A percentile compares a stretch with the other conserved stretches of the same genome.
These are phyloP conservation scores for Dendrocalamus sinicus DNA, from an alignment of 176 grass and related monocot genomes.

Conservation along the genomic window DNA sequence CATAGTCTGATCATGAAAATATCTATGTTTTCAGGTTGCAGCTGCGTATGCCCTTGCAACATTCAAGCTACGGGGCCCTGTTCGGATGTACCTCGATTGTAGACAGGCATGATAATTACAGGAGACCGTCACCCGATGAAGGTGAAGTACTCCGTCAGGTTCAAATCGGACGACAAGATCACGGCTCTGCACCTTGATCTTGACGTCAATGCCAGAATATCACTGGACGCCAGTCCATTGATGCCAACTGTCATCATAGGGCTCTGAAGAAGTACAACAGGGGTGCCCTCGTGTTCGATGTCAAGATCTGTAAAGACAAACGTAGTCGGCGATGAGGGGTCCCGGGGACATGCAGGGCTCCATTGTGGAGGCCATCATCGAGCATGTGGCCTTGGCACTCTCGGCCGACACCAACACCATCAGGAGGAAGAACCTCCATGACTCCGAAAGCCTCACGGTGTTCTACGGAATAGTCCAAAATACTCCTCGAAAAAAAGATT, in stretches of 20 bases:
- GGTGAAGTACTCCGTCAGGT: constrained; percentile 68
- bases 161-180: constrained; percentile 79
- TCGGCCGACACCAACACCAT: constrained; percentile 54
- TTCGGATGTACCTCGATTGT: constrained; percentile 78
- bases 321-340: constrained; percentile 60
- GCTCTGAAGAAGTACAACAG: constrained; percentile 85
- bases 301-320: constrained; percentile 83
- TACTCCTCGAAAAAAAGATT: too few relatives aligned
- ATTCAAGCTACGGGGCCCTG: constrained; percentile 63
- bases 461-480: constrained; percentile 32
- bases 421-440: constrained; percentile 79
- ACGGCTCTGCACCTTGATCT: constrained; percentile 67
- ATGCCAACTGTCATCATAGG: constrained; percentile 43
- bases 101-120: constrained; percentile 81
- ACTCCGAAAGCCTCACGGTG: constrained; percentile 54
- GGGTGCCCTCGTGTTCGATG: constrained; percentile 63
- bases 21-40: neutral
- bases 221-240: constrained; percentile 48
- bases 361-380: constrained; percentile 84
- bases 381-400: constrained; percentile 68
- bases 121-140: constrained; percentile 85
- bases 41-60: constrained; percentile 69
- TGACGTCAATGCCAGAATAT: constrained; percentile 63
- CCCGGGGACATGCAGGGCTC: constrained; percentile 78
- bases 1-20: too few relatives aligned